Percentiles rank a stretch among this genome's conserved stretches.
These are phyloP conservation scores for Orbilia brochopaga DNA, from an alignment of 2,329 filamentous ascomycete species.

Conservation along the genomic window DNA sequence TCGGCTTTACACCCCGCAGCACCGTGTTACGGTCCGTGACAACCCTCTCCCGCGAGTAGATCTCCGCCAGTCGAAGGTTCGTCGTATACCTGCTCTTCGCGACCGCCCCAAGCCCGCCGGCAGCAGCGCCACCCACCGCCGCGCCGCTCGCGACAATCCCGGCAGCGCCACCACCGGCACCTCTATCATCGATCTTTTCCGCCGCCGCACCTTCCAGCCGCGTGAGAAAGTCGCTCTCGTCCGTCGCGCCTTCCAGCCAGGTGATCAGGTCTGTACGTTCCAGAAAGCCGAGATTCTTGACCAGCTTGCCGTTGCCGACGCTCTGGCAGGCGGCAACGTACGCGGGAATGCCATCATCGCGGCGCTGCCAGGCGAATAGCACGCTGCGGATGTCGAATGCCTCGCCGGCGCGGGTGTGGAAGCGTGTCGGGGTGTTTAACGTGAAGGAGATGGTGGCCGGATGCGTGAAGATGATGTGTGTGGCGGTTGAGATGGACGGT, in stretches of 20 bases:
- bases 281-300: constrained; percentile 88
- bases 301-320: constrained; percentile 66
- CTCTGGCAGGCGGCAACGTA: constrained; percentile 82
- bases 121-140: constrained; percentile 2
- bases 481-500: constrained; percentile 63
- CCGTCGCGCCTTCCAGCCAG: constrained; percentile 87
- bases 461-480: constrained; percentile 75
- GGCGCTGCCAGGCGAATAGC: constrained; percentile 95
- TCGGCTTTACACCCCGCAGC: constrained; percentile 83
- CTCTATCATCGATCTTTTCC: constrained; percentile 67
- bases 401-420: constrained; percentile 74
- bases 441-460: constrained; percentile 69
- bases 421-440: constrained; percentile 79
- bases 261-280: constrained; percentile 90
- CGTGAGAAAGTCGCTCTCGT: constrained; percentile 92
- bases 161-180: constrained; percentile 57
- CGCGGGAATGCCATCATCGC: constrained; percentile 84
- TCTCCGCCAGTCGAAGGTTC: constrained; percentile 81
- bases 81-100: constrained; percentile 41
- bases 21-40: constrained; percentile 92
- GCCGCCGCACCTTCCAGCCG: constrained; percentile 65
- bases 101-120: constrained; percentile 39
- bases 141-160: not conserved
- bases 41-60: constrained; percentile 87
- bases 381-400: constrained; percentile 88